Evolutionary conservation across 495 filamentous ascomycete species (phyloP).

Genomic region (Penicillium mononematosum): DNA sequence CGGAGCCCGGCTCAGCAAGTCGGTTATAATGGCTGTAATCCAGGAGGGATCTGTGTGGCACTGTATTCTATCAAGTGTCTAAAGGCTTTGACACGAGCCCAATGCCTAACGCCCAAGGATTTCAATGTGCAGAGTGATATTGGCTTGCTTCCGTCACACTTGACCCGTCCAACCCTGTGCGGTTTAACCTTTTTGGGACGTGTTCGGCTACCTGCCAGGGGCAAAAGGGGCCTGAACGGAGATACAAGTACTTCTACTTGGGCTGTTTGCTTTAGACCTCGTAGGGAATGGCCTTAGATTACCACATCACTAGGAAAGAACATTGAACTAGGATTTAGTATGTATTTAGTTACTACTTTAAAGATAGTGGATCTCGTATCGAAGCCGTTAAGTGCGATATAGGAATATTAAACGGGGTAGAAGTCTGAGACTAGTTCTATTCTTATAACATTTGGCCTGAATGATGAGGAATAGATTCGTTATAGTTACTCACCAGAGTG

Average conservation of each 20-base stretch:
- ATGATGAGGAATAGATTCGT: too few species aligned
- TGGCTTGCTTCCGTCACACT: constrained; percentile 9
- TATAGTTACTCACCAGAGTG: background rate
- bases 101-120: constrained; percentile 1
- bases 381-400: constrained; percentile 3
- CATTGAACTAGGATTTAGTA: too few species aligned
- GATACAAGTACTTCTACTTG: constrained; percentile 2
- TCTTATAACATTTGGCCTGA: constrained; percentile 1
- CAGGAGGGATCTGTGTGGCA: constrained; percentile 1
- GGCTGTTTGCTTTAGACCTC: background rate
- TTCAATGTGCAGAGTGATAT: background rate
- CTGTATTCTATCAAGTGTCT: background rate
- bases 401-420: background rate
- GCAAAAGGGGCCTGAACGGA: constrained; percentile 3
- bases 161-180: background rate
- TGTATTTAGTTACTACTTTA: background rate
- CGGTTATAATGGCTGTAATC: background rate
- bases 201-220: constrained; percentile 10
- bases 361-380: constrained; percentile 1
- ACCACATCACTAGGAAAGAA: too few species aligned
- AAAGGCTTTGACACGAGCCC: background rate
- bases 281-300: too few species aligned
- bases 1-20: background rate
- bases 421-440: constrained; percentile 7
- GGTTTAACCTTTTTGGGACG: constrained; percentile 11